Base-by-base conservation (phyloP, 371 early-diverging fungal species). In the Choanephora cucurbitarum region DNA sequence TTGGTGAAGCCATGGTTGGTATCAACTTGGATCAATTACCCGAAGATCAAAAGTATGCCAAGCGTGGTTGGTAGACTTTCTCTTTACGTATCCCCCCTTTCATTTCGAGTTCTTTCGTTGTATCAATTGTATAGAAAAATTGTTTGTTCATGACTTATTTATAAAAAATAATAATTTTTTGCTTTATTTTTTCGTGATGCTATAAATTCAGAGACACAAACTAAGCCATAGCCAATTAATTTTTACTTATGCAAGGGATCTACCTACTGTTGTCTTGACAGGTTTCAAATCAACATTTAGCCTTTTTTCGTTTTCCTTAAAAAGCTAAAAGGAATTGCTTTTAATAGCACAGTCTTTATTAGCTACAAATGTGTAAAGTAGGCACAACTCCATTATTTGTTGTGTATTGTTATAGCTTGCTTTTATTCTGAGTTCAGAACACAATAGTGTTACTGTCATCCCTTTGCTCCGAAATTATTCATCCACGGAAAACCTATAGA, bases 1-100 rank as follows among this genome's bases (percentile, higher is more conserved):
- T 96, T 24, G 97, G 98, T 62, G 96, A 95, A 76, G 92, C 96
- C 42, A 97, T 97, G 95, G 97, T 97, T 52, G 94, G 94, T 57
- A 96, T 97, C 73, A 92, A 93, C 83, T 75, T 84, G 66, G 87
- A 84, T 49, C 82, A 81, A 15, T 70, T 94, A 51, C 78, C 82
- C 9, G 77, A 84, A 49, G 78, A 80, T 46, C 82, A 93, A 74
- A 81, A 84, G 70, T 85, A 81, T 51, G 82, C 91, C 67, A 75
- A 77, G 71, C 85, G 91, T 56, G 89, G 91, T 33, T 87, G 88
- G 88, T 90, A 83, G 83, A 70, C 41, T 24, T 33, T 34, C 33
- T 19, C 33, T 48, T 18, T 34, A 10, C 17, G 24, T 48, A 18
- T 37, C 34, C 33, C 18, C 17, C 41, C 23, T 15, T 40, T 19